Base-by-base conservation (phyloP, 192 early-diverging fungal genomes). In the Backusella luteola region DNA sequence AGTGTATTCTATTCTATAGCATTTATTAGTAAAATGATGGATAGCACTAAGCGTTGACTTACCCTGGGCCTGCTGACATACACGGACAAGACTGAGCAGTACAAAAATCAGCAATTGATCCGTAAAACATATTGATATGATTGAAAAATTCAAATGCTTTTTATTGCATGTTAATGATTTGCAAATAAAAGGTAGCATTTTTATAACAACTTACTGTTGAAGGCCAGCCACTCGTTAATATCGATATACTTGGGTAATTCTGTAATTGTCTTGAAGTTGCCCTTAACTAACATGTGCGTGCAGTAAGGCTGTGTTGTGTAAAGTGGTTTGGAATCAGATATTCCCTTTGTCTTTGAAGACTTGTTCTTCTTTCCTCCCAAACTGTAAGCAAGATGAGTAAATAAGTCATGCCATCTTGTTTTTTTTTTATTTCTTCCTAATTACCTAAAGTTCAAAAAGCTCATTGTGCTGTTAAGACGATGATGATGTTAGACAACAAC, bases 121-220 rank as follows among this genome's bases (percentile, higher is more conserved):
- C 92, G 84, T 96, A 97, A 80, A 97, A 97, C 80, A 95, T 85
- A 79, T 95, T 96, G 70, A 93, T 87, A 77, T 94, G 91, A 83
- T 94, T 94, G 86, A 97, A 96, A 80, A 99, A 99, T 81, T 99
- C 96, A 79, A 96, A 93, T 0, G 92, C 90, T 92, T 73, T 36
- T 44, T 41, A 8, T 41, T 32, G 44, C 26, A 26, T 44, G 11
- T 42, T 29, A 42, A 26, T n/a, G 9, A 5, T 12, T 29, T 17
- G 32, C 3, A 26, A 11, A 32, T 66, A 32, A 32, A 32, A 32
- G 2, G 2, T 17, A 19, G 21, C 42, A 17, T 2, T 53, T 53
- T 6, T 76, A n/a, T 38, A 9, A 35, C 21, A 8, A 12, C 77
- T 77, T 88, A 91, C 90, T 86, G 77, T 94, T 95, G 73, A 90